Conservation (phyloP, 768 basidiomycete genomes). For the Dioszegia crocea region DNA sequence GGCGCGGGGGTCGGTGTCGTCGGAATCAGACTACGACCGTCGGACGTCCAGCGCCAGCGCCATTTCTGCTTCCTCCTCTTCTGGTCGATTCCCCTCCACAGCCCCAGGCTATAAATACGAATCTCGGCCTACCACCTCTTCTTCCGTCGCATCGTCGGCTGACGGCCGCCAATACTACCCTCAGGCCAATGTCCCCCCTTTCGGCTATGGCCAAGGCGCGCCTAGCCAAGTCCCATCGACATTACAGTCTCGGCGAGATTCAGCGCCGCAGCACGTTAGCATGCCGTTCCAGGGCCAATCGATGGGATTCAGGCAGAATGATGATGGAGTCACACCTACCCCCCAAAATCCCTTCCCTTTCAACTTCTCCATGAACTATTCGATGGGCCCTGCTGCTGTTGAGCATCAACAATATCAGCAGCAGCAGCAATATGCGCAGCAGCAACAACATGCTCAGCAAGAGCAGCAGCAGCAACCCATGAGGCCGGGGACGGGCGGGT, state of each 20-base stretch:
- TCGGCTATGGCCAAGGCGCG: slow-evolving; percentile 1
- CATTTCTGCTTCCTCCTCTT: slow-evolving; percentile 20
- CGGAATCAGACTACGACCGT: slow-evolving; percentile 26
- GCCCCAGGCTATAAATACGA: slow-evolving; percentile 3
- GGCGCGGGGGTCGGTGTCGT: not conserved
- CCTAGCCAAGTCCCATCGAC: not conserved
- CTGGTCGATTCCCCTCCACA: not conserved
- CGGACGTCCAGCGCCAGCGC: slow-evolving; percentile 24
- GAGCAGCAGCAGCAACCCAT: not conserved
- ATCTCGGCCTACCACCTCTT: slow-evolving; percentile 9
- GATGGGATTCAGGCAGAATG: slow-evolving; percentile 18
- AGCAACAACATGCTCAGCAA: not conserved
- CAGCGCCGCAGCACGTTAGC: slow-evolving; percentile 25
- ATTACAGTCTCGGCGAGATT: slow-evolving; percentile 12
- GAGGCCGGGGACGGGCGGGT: slow-evolving; percentile 8
- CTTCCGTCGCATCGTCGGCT: slow-evolving; percentile 29
- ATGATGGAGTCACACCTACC: slow-evolving; percentile 37
- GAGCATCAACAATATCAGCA: not conserved
- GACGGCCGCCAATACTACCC: slow-evolving; percentile 18
- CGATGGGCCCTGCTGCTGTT: not conserved
- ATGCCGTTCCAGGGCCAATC: slow-evolving; percentile 18
- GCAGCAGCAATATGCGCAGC: not conserved
- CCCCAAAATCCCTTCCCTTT: slow-evolving; percentile 31
- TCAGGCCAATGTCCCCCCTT: slow-evolving; percentile 5
- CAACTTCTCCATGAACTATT: slow-evolving; percentile 5